Conservation (phyloP, 139 green algal species). For the Mychonastes homosphaera region DNA sequence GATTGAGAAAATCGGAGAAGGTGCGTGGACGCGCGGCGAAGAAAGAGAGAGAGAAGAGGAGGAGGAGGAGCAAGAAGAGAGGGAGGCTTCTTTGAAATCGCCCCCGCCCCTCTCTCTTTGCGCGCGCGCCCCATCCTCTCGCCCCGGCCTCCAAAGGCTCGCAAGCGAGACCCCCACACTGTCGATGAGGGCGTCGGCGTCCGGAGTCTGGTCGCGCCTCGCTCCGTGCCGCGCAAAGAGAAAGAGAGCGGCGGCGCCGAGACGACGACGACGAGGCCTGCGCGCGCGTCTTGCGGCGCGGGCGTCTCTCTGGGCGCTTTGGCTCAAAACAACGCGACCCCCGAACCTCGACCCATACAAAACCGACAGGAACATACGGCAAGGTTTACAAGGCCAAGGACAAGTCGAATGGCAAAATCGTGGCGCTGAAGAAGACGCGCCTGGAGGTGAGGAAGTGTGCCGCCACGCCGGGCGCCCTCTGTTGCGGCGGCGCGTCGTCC, state of each 20-base stretch:
- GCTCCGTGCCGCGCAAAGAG: constrained; percentile 4
- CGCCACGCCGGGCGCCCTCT: background rate
- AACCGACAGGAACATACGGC: constrained; percentile 86
- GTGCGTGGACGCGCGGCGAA: too few relatives aligned
- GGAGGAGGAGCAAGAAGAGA: too few relatives aligned
- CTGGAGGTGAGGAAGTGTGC: constrained; percentile 58
- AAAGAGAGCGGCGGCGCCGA: too few relatives aligned
- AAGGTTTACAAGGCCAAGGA: constrained; percentile 92
- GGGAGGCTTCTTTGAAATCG: background rate
- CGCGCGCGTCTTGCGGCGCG: too few relatives aligned
- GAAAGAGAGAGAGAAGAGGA: too few relatives aligned
- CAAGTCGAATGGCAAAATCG: constrained; percentile 65
- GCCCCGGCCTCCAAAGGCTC: background rate
- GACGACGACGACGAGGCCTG: too few relatives aligned
- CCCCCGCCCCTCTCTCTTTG: background rate
- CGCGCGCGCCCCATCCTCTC: background rate
- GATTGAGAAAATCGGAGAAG: constrained; percentile 90
- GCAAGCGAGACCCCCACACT: too few relatives aligned
- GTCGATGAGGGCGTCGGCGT: too few relatives aligned
- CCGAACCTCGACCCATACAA: too few relatives aligned
- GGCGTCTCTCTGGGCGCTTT: too few relatives aligned
- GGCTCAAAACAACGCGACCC: too few relatives aligned
- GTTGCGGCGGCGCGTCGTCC: background rate
- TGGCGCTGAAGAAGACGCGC: constrained; percentile 96
- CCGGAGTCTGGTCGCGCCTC: too few relatives aligned